Evolutionary conservation across 129 eudicot genomes (phyloP), one percentile per base, ranked within the genome.

Genomic region (Escallonia herrerae): DNA sequence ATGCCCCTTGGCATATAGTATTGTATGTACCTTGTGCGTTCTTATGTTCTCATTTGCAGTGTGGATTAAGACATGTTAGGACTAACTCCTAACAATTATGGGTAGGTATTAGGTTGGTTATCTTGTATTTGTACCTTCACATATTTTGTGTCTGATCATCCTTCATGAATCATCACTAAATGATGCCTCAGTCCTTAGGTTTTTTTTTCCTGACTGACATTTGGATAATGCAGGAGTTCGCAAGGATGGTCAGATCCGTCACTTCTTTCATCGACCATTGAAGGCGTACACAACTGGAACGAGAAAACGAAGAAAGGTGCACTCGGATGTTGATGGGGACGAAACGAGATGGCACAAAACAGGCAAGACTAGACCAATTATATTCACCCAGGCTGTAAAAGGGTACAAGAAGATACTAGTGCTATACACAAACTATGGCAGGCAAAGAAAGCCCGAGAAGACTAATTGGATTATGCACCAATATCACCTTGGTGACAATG

Each of bases 311-410:
- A 73, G 98, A 64, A 93, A 93, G 66, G 96, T 93, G 4, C 85
- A 87, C 83, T 83, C 84, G 47, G 91, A 84, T 41, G 81, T 69
- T 5, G 96, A 79, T 37, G 79, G 86, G 10, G 96, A 96, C 5
- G 98, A 93, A 74, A 93, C 98, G 60, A 74, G 98, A 60, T 93
- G 98, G 98, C 98, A 93, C 74, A 93, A 93, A 74, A 93, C 98
- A 6, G 98, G 98, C 40, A 93, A 93, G 52, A 93, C 98, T 0
- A 65, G 98, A 62, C 87, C 98, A 6, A 74, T 93, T 45, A 43
- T 79, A 38, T 8, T 79, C 5, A 66, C 78, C 1, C 85, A 95
- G 7, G 57, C 15, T 45, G 50, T 85, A 10, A 76, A 74, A 71
- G 98, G 98, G 13, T 93, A 76, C 86, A 93, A 93, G 74, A 93